Percentiles rank a stretch among this genome's conserved stretches.
These are phyloP conservation scores for Cordyceps fumosorosea DNA, from an alignment of 2,329 filamentous ascomycete genomes.

Conservation along the genomic window DNA sequence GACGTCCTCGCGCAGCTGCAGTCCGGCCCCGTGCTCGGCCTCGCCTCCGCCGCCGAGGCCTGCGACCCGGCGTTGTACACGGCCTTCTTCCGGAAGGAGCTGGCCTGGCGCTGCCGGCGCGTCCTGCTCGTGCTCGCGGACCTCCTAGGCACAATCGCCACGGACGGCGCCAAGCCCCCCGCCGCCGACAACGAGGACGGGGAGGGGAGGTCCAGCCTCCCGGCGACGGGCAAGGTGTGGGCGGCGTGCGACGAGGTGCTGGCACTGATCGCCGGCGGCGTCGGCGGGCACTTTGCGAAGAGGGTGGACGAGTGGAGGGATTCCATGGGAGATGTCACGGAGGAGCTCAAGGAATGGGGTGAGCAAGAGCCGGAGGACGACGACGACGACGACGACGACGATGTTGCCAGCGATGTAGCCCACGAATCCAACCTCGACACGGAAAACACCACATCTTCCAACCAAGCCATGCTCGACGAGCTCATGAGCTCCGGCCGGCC, in stretches of 20 bases:
- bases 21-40: constrained; percentile 63
- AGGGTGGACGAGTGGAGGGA: constrained; percentile 70
- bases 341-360: constrained; percentile 83
- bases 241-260: constrained; percentile 70
- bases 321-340: constrained; percentile 72
- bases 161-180: constrained; percentile 41
- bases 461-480: constrained; percentile 58
- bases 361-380: constrained; percentile 62
- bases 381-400: constrained; percentile 42
- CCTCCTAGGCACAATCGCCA: constrained; percentile 54
- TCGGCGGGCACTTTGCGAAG: constrained; percentile 62
- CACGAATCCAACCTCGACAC: constrained; percentile 37
- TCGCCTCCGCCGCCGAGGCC: constrained; percentile 64
- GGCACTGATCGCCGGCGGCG: constrained; percentile 56
- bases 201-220: constrained; percentile 44
- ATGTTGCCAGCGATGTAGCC: constrained; percentile 36
- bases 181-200: constrained; percentile 21
- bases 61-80: constrained; percentile 59
- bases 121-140: constrained; percentile 56
- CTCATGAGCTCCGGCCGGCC: constrained; percentile 56
- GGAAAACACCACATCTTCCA: constrained; percentile 27
- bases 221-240: constrained; percentile 74
- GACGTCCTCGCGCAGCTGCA: constrained; percentile 68
- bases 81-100: constrained; percentile 53
- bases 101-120: constrained; percentile 51